Evolutionary conservation across 1,284 basidiomycete genomes (phyloP).

Genomic region (Irpex lacteus): DNA sequence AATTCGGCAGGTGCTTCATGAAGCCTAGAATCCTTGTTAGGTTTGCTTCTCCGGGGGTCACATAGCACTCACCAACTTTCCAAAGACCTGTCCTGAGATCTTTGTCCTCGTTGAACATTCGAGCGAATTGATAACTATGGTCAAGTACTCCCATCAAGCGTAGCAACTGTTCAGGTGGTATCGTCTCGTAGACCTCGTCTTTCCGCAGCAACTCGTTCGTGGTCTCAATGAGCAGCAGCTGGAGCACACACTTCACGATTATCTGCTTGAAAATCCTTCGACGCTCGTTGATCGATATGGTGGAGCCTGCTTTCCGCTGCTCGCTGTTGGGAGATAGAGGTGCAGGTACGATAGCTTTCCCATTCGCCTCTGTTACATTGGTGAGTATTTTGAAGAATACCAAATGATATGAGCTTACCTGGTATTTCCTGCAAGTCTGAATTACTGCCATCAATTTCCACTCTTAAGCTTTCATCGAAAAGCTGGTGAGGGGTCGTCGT

Average conservation of each 20-base stretch:
- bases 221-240: conserved; percentile 95
- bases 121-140: conserved; percentile 96
- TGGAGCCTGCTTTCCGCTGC: conserved; percentile 41
- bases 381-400: conserved; percentile 10
- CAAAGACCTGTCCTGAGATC: conserved; percentile 94
- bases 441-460: conserved; percentile 70
- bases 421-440: conserved; percentile 54
- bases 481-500: conserved; percentile 98
- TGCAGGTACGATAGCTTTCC: conserved; percentile 73
- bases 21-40: conserved; percentile 61
- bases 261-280: conserved; percentile 97
- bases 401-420: conserved; percentile 33
- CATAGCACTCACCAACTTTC: conserved; percentile 87
- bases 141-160: conserved; percentile 94
- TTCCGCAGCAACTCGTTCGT: conserved; percentile 95
- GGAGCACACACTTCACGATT: conserved; percentile 99
- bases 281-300: conserved; percentile 66
- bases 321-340: conserved; percentile 70
- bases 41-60: background rate
- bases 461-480: conserved; percentile 86
- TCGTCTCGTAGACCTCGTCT: conserved; percentile 88
- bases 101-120: conserved; percentile 98
- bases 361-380: conserved; percentile 50
- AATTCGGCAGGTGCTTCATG: conserved; percentile 99
- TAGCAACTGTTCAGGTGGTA: conserved; percentile 91